phyloP scores from a whole-genome alignment of 257 asterid species.

The Thymus quinquecostatus region DNA sequence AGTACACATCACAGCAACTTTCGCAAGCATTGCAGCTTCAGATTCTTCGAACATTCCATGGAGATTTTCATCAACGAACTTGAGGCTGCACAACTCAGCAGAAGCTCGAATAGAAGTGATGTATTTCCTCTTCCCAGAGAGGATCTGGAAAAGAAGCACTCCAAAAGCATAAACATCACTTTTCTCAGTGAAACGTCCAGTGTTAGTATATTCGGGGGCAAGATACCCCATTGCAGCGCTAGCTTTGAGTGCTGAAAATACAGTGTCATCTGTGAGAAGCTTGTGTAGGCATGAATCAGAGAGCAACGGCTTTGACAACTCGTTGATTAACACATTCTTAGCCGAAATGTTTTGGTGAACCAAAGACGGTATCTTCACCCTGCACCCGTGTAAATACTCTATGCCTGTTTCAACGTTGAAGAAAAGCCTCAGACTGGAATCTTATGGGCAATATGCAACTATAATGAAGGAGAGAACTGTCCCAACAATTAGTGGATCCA shows the following conservation, averaged over 20 bases:
- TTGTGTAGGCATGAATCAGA: conserved; percentile 87
- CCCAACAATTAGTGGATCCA: too few species aligned
- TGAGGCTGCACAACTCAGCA: conserved; percentile 59
- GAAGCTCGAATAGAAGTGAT: conserved; percentile 51
- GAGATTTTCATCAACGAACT: conserved; percentile 64
- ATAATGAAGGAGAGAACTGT: neutral
- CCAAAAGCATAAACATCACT: conserved; percentile 91
- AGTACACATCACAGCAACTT: conserved; percentile 64
- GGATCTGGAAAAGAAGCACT: conserved; percentile 79
- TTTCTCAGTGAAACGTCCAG: conserved; percentile 87
- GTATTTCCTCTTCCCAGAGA: conserved; percentile 68
- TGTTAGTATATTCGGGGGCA: conserved; percentile 86
- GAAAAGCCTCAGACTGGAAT: neutral
- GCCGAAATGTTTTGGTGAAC: conserved; percentile 92
- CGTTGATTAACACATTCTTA: conserved; percentile 74
- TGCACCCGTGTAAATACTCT: conserved; percentile 66
- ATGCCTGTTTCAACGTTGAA: conserved; percentile 52
- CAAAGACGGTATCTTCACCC: conserved; percentile 62
- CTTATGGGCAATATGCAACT: neutral
- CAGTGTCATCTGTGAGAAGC: conserved; percentile 79
- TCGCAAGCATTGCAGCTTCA: conserved; percentile 59
- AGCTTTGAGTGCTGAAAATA: conserved; percentile 83
- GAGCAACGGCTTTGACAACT: conserved; percentile 56
- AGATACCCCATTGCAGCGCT: conserved; percentile 96
- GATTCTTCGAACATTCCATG: conserved; percentile 53